phyloP scores from a whole-genome alignment of 2,329 filamentous ascomycete species.

The Botryotinia narcissicola region DNA sequence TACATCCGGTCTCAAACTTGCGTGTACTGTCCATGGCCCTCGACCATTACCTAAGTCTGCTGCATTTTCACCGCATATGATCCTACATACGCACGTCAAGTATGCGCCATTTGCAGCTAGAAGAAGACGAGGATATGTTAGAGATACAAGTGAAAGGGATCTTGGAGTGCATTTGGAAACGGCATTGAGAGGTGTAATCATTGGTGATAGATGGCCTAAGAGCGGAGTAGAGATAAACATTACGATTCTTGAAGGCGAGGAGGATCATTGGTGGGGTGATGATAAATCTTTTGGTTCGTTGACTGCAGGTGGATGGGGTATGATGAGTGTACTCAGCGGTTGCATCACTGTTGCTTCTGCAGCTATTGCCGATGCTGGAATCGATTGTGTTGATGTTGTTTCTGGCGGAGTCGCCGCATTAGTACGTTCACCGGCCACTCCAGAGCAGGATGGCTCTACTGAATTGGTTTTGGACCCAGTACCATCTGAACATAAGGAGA shows the following conservation, averaged over 20 bases:
- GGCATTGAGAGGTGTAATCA: constrained; percentile 82
- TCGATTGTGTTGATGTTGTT: constrained; percentile 91
- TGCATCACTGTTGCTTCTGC: constrained; percentile 94
- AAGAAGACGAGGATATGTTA: constrained; percentile 77
- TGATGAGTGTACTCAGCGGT: constrained; percentile 87
- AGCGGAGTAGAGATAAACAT: constrained; percentile 94
- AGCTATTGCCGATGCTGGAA: constrained; percentile 89
- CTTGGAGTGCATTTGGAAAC: constrained; percentile 89
- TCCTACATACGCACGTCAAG: constrained; percentile 91
- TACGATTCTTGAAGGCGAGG: constrained; percentile 89
- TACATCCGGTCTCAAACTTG: constrained; percentile 73
- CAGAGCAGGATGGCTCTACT: constrained; percentile 39
- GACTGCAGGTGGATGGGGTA: constrained; percentile 70
- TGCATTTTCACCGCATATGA: constrained; percentile 87
- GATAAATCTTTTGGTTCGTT: constrained; percentile 48
- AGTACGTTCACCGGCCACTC: constrained; percentile 48
- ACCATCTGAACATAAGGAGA: constrained; percentile 72
- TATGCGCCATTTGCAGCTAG: constrained; percentile 92
- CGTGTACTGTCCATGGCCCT: constrained; percentile 90
- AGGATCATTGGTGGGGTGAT: constrained; percentile 68
- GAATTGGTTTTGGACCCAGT: constrained; percentile 75
- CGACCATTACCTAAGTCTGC: constrained; percentile 85
- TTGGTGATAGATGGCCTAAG: constrained; percentile 97
- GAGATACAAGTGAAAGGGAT: constrained; percentile 83
- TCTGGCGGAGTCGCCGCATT: constrained; percentile 86